A percentile compares a stretch with the other conserved stretches of the same genome.
These are phyloP conservation scores for Leccinum barrowsii DNA, from an alignment of 768 basidiomycete species.

Conservation along the genomic window DNA sequence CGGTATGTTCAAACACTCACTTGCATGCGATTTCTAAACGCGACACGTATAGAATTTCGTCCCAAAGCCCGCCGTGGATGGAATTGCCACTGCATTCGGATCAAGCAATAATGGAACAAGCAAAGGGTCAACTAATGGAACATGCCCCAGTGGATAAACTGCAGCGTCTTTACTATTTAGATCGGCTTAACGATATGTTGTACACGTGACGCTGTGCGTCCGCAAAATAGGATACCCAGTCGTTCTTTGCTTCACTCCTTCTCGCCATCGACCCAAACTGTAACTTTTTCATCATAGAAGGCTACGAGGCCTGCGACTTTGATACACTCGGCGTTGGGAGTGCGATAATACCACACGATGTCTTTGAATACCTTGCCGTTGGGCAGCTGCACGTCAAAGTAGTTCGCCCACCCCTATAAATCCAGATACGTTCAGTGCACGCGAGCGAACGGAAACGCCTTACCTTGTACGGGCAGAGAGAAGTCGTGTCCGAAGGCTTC, in stretches of 20 bases:
- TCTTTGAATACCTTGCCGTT: conserved; percentile 43
- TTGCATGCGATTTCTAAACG: not conserved
- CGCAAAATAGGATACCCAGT: not conserved
- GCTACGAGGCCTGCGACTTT: conserved; percentile 50
- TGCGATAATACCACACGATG: conserved; percentile 64
- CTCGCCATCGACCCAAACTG: conserved; percentile 59
- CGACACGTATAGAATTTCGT: conserved; percentile 7
- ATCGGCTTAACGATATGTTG: not conserved
- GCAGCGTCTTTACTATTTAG: not conserved
- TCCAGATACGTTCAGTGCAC: not conserved
- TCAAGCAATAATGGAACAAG: too few relatives aligned
- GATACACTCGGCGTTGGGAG: conserved; percentile 48
- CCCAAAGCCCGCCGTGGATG: conserved; percentile 12
- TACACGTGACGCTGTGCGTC: not conserved
- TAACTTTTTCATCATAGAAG: conserved; percentile 67
- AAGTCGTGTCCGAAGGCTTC: conserved; percentile 41
- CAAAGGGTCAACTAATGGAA: too few relatives aligned
- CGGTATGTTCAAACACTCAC: conserved; percentile 1
- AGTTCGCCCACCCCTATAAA: conserved; percentile 54
- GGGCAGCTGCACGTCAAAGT: conserved; percentile 49
- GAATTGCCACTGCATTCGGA: conserved; percentile 8
- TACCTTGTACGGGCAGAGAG: conserved; percentile 66
- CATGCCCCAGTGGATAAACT: not conserved
- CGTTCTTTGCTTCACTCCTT: conserved; percentile 35
- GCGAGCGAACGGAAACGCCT: not conserved